phyloP scores from a whole-genome alignment of 257 asterid species.

The Solanum habrochaites region DNA sequence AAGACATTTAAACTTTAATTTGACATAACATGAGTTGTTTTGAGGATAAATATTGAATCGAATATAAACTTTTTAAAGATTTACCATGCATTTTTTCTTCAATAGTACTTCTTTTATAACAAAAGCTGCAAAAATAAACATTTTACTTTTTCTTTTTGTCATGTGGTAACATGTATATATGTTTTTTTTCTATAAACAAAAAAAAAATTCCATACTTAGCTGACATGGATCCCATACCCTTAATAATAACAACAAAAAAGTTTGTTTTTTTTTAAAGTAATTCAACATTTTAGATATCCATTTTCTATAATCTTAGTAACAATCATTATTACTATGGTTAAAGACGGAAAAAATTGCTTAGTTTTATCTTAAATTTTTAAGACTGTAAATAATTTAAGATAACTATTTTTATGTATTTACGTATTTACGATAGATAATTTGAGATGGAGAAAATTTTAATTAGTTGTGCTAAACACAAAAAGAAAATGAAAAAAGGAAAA shows the following conservation, averaged over 20 bases:
- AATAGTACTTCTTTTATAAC: background rate
- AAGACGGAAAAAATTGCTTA: too few relatives aligned
- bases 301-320: too few relatives aligned
- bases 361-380: too few relatives aligned
- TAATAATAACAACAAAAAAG: background rate
- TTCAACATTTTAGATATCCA: background rate
- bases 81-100: background rate
- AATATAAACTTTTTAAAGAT: background rate
- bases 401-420: too few relatives aligned
- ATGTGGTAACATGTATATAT: background rate
- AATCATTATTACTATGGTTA: background rate
- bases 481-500: background rate
- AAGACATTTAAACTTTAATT: background rate
- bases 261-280: background rate
- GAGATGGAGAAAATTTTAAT: background rate
- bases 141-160: background rate
- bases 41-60: background rate
- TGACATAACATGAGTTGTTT: background rate
- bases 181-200: background rate
- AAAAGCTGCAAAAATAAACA: background rate
- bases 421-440: too few relatives aligned
- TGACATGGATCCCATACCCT: slow-evolving; percentile 11
- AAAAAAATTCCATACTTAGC: background rate
- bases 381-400: too few relatives aligned
- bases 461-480: background rate